phyloP scores from a whole-genome alignment of 495 filamentous ascomycete species.

The Penicillium coprophilum region DNA sequence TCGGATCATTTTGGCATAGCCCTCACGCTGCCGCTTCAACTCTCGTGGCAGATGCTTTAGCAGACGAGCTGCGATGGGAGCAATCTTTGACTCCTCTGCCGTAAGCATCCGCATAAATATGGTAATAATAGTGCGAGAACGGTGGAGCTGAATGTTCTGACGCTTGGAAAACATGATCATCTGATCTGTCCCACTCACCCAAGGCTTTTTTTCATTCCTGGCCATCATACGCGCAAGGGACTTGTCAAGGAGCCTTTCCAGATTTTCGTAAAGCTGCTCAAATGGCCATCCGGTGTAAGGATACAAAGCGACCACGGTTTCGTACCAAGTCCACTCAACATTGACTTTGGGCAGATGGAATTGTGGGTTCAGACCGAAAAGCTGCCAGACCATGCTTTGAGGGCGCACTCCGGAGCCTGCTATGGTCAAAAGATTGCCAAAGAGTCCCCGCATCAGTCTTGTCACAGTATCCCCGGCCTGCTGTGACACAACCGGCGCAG shows the following conservation, averaged over 20 bases:
- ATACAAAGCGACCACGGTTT: constrained; percentile 26
- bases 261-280: constrained; percentile 20
- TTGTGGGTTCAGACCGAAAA: constrained; percentile 23
- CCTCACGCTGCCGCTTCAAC: background rate
- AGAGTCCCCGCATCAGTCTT: constrained; percentile 30
- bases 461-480: constrained; percentile 28
- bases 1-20: background rate
- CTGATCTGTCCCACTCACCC: constrained; percentile 18
- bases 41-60: constrained; percentile 2
- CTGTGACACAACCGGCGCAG: constrained; percentile 11
- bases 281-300: constrained; percentile 31
- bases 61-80: constrained; percentile 2
- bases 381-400: constrained; percentile 31
- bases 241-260: constrained; percentile 29
- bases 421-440: constrained; percentile 30
- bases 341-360: constrained; percentile 20
- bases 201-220: constrained; percentile 20
- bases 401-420: constrained; percentile 30
- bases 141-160: constrained; percentile 27
- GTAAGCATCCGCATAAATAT: constrained; percentile 26
- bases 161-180: constrained; percentile 24
- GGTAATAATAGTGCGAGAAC: constrained; percentile 25
- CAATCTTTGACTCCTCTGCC: constrained; percentile 5
- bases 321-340: constrained; percentile 28
- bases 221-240: constrained; percentile 23